These are phyloP conservation scores for Apophysomyces variabilis DNA, from an alignment of 371 early-diverging fungal species.

Conservation along the genomic window DNA sequence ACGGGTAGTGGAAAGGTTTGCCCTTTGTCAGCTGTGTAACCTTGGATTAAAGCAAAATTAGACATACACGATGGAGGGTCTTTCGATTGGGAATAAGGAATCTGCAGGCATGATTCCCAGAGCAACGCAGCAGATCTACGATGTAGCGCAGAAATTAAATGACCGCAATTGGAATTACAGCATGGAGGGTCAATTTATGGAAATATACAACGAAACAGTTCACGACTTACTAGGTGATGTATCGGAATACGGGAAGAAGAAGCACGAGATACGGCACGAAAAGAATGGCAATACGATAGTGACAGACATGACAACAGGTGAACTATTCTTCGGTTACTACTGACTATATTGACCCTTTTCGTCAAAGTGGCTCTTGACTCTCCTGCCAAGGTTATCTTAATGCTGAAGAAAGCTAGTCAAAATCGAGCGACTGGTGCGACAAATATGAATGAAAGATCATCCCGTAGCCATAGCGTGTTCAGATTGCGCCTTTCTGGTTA, in stretches of 20 bases:
- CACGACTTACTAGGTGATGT: conserved; percentile 67
- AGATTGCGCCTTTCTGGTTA: conserved; percentile 78
- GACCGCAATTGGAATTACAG: conserved; percentile 88
- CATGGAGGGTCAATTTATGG: conserved; percentile 87
- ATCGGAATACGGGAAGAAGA: conserved; percentile 50
- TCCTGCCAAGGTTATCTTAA: conserved; percentile 70
- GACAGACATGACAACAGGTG: conserved; percentile 74
- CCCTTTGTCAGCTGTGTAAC: neutral
- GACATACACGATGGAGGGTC: conserved; percentile 86
- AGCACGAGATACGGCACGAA: conserved; percentile 85
- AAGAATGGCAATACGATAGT: conserved; percentile 77
- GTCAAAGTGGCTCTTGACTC: conserved; percentile 58
- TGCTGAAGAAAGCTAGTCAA: conserved; percentile 77
- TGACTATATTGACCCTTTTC: neutral
- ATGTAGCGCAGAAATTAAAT: conserved; percentile 70
- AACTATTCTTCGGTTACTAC: conserved; percentile 3
- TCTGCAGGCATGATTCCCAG: conserved; percentile 89
- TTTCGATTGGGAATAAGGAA: conserved; percentile 41
- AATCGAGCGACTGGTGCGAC: conserved; percentile 93
- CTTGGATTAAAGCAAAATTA: neutral
- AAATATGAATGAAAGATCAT: conserved; percentile 93
- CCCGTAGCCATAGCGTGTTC: conserved; percentile 95
- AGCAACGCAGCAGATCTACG: conserved; percentile 87
- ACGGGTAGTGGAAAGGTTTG: conserved; percentile 96
- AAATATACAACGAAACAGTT: conserved; percentile 96